Percentiles rank a stretch among this genome's conserved stretches.
Conservation (phyloP, 306 rosid species). For the Ochetophila trinervis region DNA sequence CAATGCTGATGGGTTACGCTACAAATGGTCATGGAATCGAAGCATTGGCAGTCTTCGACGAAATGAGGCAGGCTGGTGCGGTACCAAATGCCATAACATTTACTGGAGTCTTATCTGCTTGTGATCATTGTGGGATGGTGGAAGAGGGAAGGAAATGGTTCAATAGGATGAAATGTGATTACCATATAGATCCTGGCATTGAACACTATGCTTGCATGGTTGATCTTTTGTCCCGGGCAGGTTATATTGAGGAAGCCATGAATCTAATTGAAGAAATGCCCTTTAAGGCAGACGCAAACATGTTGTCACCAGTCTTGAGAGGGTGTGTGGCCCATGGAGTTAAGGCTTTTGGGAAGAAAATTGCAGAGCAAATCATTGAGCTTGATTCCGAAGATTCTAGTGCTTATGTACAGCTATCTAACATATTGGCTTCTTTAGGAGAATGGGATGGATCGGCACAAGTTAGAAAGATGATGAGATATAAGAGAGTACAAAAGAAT, state of each 20-base stretch:
- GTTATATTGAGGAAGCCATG: slow-evolving; percentile 59
- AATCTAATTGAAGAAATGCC: slow-evolving; percentile 54
- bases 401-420: slow-evolving; percentile 70
- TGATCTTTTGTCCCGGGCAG: slow-evolving; percentile 66
- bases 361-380: slow-evolving; percentile 53
- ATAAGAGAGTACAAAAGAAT: slow-evolving; percentile 43
- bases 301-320: slow-evolving; percentile 69
- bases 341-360: slow-evolving; percentile 49
- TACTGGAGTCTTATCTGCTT: slow-evolving; percentile 65
- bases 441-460: slow-evolving; percentile 78
- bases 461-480: slow-evolving; percentile 55
- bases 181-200: slow-evolving; percentile 46
- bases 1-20: slow-evolving; percentile 80
- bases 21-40: slow-evolving; percentile 74
- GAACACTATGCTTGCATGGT: slow-evolving; percentile 76
- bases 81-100: slow-evolving; percentile 61
- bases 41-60: slow-evolving; percentile 52
- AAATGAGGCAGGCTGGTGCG: slow-evolving; percentile 53
- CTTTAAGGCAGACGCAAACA: slow-evolving; percentile 56
- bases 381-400: slow-evolving; percentile 60
- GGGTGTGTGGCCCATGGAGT: slow-evolving; percentile 63
- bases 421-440: slow-evolving; percentile 53
- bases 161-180: slow-evolving; percentile 42
- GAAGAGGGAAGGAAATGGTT: slow-evolving; percentile 68
- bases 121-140: slow-evolving; percentile 67